Conservation (phyloP, 2,329 filamentous ascomycete species). For the Orbilia oligospora region DNA sequence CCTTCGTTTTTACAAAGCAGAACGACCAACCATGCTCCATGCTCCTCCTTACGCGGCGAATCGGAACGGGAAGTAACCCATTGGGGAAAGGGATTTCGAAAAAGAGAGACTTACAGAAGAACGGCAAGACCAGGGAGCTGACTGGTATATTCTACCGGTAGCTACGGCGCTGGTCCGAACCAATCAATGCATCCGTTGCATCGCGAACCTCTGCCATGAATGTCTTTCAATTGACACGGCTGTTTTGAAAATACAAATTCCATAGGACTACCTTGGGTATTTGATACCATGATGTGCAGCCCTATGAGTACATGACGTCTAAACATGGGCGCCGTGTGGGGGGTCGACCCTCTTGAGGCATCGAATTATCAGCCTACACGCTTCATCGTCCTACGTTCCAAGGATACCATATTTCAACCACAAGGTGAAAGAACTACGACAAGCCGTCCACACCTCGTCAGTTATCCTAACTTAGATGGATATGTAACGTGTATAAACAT, state of each 20-base stretch:
- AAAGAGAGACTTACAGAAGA: conserved; percentile 18
- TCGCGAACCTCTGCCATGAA: conserved; percentile 8
- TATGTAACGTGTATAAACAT: conserved; percentile 22
- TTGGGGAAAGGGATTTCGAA: conserved; percentile 10
- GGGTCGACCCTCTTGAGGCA: background rate
- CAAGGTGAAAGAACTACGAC: conserved; percentile 4
- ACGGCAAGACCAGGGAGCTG: background rate
- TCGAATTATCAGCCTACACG: conserved; percentile 18
- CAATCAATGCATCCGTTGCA: conserved; percentile 28
- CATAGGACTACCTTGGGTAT: background rate
- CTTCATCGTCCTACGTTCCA: conserved; percentile 9
- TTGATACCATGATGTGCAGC: background rate
- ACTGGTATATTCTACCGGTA: no score
- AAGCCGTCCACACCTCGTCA: background rate
- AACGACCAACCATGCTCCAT: conserved; percentile 17
- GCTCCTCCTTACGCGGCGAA: conserved; percentile 19
- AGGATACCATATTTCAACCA: conserved; percentile 1
- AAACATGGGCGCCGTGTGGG: background rate
- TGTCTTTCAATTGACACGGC: conserved; percentile 9
- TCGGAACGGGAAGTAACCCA: conserved; percentile 13
- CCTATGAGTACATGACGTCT: background rate
- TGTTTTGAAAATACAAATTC: background rate
- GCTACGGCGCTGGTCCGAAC: conserved; percentile 18
- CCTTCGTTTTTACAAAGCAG: conserved; percentile 48
- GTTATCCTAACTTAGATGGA: conserved; percentile 11